phyloP scores from a whole-genome alignment of 805 yeast species.

The Saccharomycopsis sp. region DNA sequence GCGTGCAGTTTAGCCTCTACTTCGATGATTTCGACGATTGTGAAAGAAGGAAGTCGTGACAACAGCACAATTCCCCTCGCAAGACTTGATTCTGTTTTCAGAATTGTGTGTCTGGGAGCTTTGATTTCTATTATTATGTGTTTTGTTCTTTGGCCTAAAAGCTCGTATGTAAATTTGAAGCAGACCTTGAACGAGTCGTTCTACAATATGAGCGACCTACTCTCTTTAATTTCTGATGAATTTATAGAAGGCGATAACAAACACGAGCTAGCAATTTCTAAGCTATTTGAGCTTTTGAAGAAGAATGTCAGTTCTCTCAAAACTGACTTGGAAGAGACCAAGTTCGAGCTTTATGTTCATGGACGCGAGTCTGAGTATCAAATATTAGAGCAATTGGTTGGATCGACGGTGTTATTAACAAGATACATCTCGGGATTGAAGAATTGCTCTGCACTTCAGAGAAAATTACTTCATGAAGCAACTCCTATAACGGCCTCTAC shows the following conservation, averaged over 20 bases:
- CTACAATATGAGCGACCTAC: conserved; percentile 43
- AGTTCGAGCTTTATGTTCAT: conserved; percentile 46
- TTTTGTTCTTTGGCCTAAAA: conserved; percentile 55
- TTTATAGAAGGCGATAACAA: conserved; percentile 44
- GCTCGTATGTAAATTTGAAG: conserved; percentile 45
- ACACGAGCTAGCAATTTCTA: conserved; percentile 32
- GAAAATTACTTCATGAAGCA: conserved; percentile 40
- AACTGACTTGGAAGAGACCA: conserved; percentile 47
- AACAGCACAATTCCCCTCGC: conserved; percentile 49
- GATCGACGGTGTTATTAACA: conserved; percentile 44
- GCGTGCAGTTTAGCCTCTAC: conserved; percentile 76
- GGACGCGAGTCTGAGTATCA: conserved; percentile 54
- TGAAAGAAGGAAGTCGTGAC: conserved; percentile 59
- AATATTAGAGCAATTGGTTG: conserved; percentile 40
- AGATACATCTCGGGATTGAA: conserved; percentile 61
- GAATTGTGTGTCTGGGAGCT: conserved; percentile 57
- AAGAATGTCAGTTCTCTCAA: conserved; percentile 35
- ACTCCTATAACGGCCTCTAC: neutral
- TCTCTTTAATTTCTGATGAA: conserved; percentile 27
- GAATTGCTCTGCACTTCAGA: conserved; percentile 63
- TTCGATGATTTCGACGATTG: conserved; percentile 59
- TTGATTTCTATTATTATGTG: conserved; percentile 53
- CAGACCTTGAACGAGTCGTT: conserved; percentile 43
- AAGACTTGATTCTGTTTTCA: conserved; percentile 46
- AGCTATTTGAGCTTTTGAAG: conserved; percentile 34